Evolutionary conservation across 1,284 basidiomycete genomes (phyloP), one percentile per base, ranked within the genome.

Genomic region (Rhodotorula sp.): DNA sequence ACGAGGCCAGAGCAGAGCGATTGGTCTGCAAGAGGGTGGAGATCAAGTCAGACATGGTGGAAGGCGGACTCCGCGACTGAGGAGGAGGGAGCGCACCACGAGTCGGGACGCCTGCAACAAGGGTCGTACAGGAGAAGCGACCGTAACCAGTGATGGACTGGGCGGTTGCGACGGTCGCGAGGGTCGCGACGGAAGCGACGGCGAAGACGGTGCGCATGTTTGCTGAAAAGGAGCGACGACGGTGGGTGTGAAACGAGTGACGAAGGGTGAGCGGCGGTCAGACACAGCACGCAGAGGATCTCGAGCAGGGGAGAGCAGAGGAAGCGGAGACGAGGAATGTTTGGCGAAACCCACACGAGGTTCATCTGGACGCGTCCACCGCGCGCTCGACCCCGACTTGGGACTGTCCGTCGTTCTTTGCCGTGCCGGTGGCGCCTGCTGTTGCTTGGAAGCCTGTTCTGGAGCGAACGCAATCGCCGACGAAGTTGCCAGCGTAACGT

Each of bases 81-180:
- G 34, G 18, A 26, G 24, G n/a, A 22, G 2, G 3, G 31, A n/a
- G 52, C 31, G 28, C 11, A 30, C 20, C 22, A 44, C n/a, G 18
- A 30, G 34, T 18, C 20, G 37, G 2, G 55, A 47, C 54, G 22
- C 65, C 37, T 13, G 59, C 24, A 6, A 28, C 34, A 59, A 58
- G 37, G 26, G 54, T 52, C 28, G 62, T 62, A 62, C 69, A 70
- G n/a, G 69, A 54, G 69, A 64, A 70, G 44, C 69, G 66, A 68
- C 63, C 66, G 69, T 71, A 68, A 31, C 64, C 64, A 13, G 58
- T 26, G 62, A 62, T 46, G 40, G 61, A 58, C 48, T 51, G 50
- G 60, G 60, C 60, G 40, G 22, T 0, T 10, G 63, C 63, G 67
- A 69, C 18, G 13, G 61, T 31, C 7, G 63, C 64, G 58, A 59